Percentiles rank a stretch among this genome's conserved stretches.
Evolutionary conservation across 495 filamentous ascomycete genomes (phyloP).

Genomic region (Hypomontagnella monticulosa): DNA sequence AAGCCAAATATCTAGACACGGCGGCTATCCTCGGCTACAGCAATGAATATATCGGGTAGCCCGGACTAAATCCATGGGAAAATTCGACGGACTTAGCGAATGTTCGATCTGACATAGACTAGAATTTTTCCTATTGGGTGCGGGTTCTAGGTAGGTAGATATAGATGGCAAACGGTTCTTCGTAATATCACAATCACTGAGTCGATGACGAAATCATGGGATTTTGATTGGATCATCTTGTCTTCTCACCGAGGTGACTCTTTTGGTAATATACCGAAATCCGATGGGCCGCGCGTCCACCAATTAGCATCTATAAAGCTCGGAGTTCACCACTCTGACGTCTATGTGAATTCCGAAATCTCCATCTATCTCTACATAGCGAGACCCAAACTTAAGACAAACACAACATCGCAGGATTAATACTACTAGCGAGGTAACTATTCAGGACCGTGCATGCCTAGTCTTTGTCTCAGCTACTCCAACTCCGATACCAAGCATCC

Average conservation of each 20-base stretch:
- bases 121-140: too few species aligned
- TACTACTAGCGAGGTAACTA: background rate
- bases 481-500: constrained; percentile 11
- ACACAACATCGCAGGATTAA: background rate
- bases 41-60: too few species aligned
- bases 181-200: background rate
- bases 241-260: constrained; percentile 7
- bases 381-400: background rate
- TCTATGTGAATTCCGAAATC: constrained; percentile 3
- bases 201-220: background rate
- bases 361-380: background rate
- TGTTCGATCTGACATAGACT: too few species aligned
- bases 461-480: background rate
- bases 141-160: too few species aligned
- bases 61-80: too few species aligned
- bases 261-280: constrained; percentile 23
- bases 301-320: constrained; percentile 20
- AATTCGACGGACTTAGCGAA: too few species aligned
- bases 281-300: constrained; percentile 4
- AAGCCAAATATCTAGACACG: too few species aligned
- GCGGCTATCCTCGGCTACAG: too few species aligned
- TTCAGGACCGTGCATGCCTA: background rate
- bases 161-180: too few species aligned
- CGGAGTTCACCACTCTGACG: constrained; percentile 16
- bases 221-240: background rate